Percentiles rank a stretch among this genome's conserved stretches.
Conservation (phyloP, 441 rosid species). For the Gossypium armourianum region DNA sequence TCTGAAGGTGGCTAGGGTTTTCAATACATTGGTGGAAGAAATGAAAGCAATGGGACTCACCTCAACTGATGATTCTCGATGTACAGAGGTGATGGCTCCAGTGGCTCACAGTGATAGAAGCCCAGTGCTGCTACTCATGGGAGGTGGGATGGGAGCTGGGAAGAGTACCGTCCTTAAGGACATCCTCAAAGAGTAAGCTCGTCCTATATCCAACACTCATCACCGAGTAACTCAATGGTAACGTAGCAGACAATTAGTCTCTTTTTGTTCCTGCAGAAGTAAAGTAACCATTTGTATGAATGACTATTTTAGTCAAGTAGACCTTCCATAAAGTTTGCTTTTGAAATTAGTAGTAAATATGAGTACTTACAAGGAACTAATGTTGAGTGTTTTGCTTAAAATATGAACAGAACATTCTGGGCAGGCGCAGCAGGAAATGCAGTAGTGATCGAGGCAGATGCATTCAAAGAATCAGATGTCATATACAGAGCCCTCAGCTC, state of each 20-base stretch:
- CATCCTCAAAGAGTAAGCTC: conserved; percentile 70
- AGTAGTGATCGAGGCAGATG: conserved; percentile 88
- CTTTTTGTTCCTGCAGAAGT: neutral
- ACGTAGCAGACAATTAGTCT: neutral
- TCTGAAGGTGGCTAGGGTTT: conserved; percentile 79
- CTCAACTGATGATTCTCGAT: conserved; percentile 57
- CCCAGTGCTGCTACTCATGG: conserved; percentile 87
- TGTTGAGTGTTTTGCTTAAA: conserved; percentile 8
- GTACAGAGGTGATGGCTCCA: conserved; percentile 96
- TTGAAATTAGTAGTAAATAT: neutral
- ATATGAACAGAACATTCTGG: conserved; percentile 54
- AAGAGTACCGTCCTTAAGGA: conserved; percentile 94
- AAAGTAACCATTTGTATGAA: neutral
- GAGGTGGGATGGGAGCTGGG: conserved; percentile 98
- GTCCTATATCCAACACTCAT: neutral
- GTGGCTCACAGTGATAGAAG: conserved; percentile 79
- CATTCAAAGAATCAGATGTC: conserved; percentile 89
- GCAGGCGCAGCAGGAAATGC: conserved; percentile 76
- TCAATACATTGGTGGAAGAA: conserved; percentile 78
- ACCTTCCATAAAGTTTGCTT: neutral
- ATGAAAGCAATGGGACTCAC: conserved; percentile 84
- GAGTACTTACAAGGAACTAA: neutral
- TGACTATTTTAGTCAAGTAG: neutral
- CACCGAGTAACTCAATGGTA: neutral
- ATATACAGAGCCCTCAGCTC: conserved; percentile 84